Conservation (phyloP, 2,329 filamentous ascomycete genomes). For the Lomentospora prolificans region DNA sequence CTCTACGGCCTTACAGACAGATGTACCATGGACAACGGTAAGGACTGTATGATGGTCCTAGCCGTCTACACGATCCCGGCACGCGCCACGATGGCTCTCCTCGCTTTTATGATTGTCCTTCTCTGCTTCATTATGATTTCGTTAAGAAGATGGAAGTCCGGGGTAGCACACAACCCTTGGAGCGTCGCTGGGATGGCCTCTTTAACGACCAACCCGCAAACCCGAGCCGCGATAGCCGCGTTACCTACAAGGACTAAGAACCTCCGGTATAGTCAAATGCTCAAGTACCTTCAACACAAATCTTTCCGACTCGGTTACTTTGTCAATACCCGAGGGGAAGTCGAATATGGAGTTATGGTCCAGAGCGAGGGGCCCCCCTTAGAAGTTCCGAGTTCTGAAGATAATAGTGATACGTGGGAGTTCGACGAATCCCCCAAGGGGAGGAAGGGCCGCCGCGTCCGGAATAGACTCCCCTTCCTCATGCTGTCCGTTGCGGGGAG, state of each 20-base stretch:
- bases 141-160: conserved; percentile 25
- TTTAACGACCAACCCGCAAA: conserved; percentile 20
- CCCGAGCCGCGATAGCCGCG: conserved; percentile 16
- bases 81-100: conserved; percentile 12
- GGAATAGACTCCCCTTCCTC: conserved; percentile 20
- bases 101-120: conserved; percentile 18
- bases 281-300: conserved; percentile 11
- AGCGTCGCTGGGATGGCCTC: conserved; percentile 25
- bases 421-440: not conserved
- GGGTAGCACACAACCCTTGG: conserved; percentile 31
- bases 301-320: conserved; percentile 21
- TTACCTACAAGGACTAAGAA: not conserved
- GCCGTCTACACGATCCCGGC: conserved; percentile 23
- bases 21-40: conserved; percentile 19
- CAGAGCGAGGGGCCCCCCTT: not conserved
- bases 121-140: conserved; percentile 20
- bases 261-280: conserved; percentile 11
- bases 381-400: not conserved
- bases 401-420: not conserved
- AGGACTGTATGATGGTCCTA: conserved; percentile 23
- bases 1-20: conserved; percentile 19
- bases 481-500: conserved; percentile 26
- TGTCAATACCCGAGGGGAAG: conserved; percentile 12
- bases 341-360: conserved; percentile 22
- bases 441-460: conserved; percentile 6